These are phyloP conservation scores for Buxus sempervirens DNA, from an alignment of 164 flowering plant species.

Conservation along the genomic window DNA sequence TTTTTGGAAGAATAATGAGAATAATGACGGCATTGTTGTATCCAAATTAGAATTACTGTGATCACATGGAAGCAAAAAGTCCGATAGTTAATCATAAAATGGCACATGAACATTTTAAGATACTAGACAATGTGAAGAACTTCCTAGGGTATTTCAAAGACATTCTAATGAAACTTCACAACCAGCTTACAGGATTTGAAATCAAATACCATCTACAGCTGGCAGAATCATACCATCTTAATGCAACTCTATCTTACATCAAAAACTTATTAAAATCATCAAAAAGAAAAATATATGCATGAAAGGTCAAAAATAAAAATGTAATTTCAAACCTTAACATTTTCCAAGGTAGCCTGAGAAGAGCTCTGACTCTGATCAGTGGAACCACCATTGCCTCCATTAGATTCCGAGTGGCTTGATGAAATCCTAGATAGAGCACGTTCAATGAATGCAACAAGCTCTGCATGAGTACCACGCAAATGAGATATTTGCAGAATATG, in stretches of 20 bases:
- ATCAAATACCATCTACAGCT: no score
- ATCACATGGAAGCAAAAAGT: no score
- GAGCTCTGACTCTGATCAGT: conserved; percentile 25
- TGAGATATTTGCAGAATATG: conserved; percentile 80
- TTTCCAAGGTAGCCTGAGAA: conserved; percentile 7
- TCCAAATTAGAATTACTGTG: no score
- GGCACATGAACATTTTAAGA: no score
- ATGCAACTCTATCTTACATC: neutral
- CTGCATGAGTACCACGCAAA: conserved; percentile 54
- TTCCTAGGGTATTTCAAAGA: no score
- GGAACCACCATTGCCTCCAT: conserved; percentile 31
- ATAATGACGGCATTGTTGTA: no score
- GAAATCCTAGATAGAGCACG: conserved; percentile 58
- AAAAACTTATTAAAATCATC: neutral
- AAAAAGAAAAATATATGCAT: neutral
- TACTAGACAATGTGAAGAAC: no score
- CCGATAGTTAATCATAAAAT: no score
- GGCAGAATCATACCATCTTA: no score
- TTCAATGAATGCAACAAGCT: conserved; percentile 61
- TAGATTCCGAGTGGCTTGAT: conserved; percentile 45
- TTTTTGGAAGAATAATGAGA: no score
- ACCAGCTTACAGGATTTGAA: no score
- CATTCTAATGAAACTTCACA: no score
- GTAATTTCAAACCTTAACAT: conserved; percentile 9
- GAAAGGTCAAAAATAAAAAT: neutral